These are phyloP conservation scores for Fusarium mexicanum DNA, from an alignment of 2,329 filamentous ascomycete species.

Conservation along the genomic window DNA sequence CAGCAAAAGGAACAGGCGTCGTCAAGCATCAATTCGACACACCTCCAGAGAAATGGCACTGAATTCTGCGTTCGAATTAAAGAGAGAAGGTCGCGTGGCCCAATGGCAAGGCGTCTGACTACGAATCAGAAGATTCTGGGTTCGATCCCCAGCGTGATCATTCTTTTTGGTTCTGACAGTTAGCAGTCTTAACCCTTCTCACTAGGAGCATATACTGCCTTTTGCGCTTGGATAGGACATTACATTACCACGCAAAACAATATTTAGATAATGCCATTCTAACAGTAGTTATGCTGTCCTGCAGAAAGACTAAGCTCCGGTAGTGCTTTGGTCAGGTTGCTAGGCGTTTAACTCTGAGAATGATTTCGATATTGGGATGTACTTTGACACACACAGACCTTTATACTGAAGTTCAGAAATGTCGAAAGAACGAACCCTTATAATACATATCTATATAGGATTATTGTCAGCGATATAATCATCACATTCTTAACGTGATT, in stretches of 20 bases:
- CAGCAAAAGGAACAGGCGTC: neutral
- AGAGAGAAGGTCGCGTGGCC: constrained; percentile 34
- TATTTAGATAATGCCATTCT: neutral
- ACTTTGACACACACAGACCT: accelerated
- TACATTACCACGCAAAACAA: neutral
- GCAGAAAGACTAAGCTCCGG: neutral
- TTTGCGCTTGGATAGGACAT: neutral
- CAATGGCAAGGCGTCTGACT: constrained; percentile 44
- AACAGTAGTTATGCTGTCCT: neutral
- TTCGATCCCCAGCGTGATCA: constrained; percentile 43
- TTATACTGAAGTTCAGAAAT: neutral
- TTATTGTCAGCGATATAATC: neutral
- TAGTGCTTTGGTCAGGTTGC: neutral
- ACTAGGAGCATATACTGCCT: neutral
- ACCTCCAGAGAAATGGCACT: accelerated
- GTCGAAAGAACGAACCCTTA: neutral
- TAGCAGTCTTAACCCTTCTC: neutral
- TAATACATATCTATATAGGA: neutral
- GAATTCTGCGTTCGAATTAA: accelerated
- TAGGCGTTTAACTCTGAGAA: neutral
- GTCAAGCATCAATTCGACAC: neutral
- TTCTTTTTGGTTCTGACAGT: neutral
- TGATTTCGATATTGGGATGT: neutral
- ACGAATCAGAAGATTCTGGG: constrained; percentile 45
- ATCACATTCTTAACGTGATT: neutral